Percentiles rank a stretch among this genome's conserved stretches.
These are phyloP conservation scores for Trametes elegans DNA, from an alignment of 768 basidiomycete species.

Conservation along the genomic window DNA sequence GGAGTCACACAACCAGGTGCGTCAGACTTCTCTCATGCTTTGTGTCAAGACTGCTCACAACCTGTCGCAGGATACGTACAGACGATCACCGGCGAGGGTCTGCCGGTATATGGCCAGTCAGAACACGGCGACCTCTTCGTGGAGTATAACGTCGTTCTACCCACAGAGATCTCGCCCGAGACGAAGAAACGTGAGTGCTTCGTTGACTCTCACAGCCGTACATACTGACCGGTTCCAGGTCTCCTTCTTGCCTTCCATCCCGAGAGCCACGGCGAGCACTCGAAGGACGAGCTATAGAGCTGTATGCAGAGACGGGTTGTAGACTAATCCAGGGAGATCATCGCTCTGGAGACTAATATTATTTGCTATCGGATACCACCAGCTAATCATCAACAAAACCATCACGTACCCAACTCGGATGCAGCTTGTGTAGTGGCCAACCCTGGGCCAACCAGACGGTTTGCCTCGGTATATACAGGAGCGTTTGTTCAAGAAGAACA, in stretches of 20 bases:
- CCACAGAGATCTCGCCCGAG: conserved; percentile 63
- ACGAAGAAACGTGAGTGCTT: conserved; percentile 69
- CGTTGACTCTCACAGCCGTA: not conserved
- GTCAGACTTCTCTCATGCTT: conserved; percentile 16
- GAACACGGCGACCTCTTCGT: conserved; percentile 81
- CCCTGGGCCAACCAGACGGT: no score
- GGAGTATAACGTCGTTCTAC: conserved; percentile 92
- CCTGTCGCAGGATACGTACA: conserved; percentile 73
- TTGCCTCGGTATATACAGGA: no score
- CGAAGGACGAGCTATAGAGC: conserved; percentile 42
- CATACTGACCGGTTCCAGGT: conserved; percentile 38
- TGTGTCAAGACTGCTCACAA: no score
- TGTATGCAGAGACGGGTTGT: conserved; percentile 2
- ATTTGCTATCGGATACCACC: conserved; percentile 13
- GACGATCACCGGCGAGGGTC: conserved; percentile 83
- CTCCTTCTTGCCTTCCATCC: conserved; percentile 51
- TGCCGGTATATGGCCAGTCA: conserved; percentile 66
- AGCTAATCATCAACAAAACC: no score
- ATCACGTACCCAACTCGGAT: no score
- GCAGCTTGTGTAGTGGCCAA: no score
- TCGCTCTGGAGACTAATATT: conserved; percentile 10
- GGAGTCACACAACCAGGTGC: conserved; percentile 91
- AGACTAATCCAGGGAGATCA: conserved; percentile 5
- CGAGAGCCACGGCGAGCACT: conserved; percentile 27
- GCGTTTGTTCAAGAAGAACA: no score